Base-by-base conservation (phyloP, 2,329 filamentous ascomycete species). In the Eutypa lata region DNA sequence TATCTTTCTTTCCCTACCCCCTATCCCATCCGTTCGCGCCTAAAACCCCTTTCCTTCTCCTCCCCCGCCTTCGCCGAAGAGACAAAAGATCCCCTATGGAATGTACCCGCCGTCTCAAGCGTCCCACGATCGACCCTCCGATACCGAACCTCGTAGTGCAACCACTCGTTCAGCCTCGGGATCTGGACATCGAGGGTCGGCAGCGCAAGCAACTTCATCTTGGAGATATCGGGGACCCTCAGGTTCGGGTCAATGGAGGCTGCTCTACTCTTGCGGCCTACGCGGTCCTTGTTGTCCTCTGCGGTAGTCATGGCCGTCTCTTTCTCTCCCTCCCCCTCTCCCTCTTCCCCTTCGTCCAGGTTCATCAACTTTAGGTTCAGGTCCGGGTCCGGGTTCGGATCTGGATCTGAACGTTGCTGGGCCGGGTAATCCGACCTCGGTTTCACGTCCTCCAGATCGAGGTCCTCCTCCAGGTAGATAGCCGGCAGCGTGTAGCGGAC, bases 401-500 rank as follows among this genome's bases (percentile, higher is more conserved):
- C 31, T 35, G 33, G 8, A 14, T 40, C 16, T 44, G 31, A 21
- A n/a, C 28, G 19, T 16, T 33, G 42, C 45, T n/a, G 1, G 53
- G 55, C 11, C 8, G 63, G 64, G 44, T 66, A 64, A 19, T 48
- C 49, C 22, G 42, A 35, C 2, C 57, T 53, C 8, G 60, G 54
- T 7, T 19, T 21, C 4, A 54, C 24, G 19, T 60, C 42, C 3
- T 54, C 26, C 1, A 65, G 51, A 45, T 65, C 59, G 8, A 73
- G 54, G 43, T 79, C 68, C 2, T 63, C 61, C 22, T 73, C 67
- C 7, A 72, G 68, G 61, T 84, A 84, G 7, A 85, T 63, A 1
- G 76, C 82, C 0, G 82, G 82, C 2, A 85, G 65, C 0, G 80
- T 80, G 55, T 74, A 84, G 13, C 82, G 72, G 14, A 78, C 72